Evolutionary conservation across 805 yeast species (phyloP).

Genomic region (Saccharomycopsis synnaedendra): DNA sequence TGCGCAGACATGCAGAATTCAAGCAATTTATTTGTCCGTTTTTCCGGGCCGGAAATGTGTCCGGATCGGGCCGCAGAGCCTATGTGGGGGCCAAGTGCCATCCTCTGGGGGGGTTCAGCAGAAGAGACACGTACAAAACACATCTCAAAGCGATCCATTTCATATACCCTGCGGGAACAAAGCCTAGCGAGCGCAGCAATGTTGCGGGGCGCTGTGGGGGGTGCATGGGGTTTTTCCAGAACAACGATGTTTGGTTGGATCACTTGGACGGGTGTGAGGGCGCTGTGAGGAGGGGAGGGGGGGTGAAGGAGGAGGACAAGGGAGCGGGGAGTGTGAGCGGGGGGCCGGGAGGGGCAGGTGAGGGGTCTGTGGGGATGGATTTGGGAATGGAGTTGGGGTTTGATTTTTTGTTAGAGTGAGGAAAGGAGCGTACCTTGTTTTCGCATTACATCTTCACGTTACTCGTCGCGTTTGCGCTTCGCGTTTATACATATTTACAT

Average conservation of each 20-base stretch:
- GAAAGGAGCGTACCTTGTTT: too few species aligned
- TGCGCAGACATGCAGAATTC: constrained; percentile 61
- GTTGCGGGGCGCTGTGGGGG: constrained; percentile 71
- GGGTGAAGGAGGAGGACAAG: too few species aligned
- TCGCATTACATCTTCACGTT: not conserved
- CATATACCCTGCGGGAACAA: constrained; percentile 78
- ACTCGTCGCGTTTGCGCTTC: too few species aligned
- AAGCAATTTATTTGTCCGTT: constrained; percentile 76
- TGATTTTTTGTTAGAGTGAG: too few species aligned
- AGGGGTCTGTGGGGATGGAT: too few species aligned
- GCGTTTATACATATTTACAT: too few species aligned
- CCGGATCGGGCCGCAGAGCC: not conserved
- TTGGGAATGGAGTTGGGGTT: too few species aligned
- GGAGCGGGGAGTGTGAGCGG: too few species aligned
- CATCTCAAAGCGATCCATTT: constrained; percentile 86
- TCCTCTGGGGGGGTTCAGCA: constrained; percentile 70
- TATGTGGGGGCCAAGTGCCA: constrained; percentile 41
- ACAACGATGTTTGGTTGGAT: constrained; percentile 70
- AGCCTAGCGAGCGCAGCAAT: constrained; percentile 57
- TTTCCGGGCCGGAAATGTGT: constrained; percentile 19
- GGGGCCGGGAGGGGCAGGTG: too few species aligned
- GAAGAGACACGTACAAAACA: constrained; percentile 88
- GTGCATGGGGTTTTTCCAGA: constrained; percentile 54
- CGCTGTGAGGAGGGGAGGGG: too few species aligned
- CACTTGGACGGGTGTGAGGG: not conserved